These are phyloP conservation scores for Phallus indusiatus DNA, from an alignment of 768 basidiomycete genomes.

Conservation along the genomic window DNA sequence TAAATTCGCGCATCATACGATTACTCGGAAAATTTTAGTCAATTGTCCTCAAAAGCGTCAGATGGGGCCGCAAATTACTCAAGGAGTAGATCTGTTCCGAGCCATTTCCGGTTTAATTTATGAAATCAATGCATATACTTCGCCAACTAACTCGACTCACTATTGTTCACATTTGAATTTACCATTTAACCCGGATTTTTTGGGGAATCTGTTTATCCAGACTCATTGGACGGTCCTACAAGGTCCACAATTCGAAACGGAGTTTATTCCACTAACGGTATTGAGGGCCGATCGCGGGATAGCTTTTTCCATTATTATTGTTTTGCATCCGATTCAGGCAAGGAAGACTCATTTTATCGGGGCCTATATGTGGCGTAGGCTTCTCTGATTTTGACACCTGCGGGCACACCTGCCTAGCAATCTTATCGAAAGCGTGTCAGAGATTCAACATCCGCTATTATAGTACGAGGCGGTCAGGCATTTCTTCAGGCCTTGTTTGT, in stretches of 20 bases:
- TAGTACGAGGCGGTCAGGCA: no score
- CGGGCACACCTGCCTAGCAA: not conserved
- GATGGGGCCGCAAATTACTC: not conserved
- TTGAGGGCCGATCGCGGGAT: no score
- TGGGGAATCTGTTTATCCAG: no score
- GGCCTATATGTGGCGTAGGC: not conserved
- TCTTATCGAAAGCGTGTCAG: not conserved
- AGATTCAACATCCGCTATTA: not conserved
- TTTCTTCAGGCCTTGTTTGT: no score
- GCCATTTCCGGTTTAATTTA: not conserved
- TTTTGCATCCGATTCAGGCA: not conserved
- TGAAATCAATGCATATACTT: not conserved
- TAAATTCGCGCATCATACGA: no score
- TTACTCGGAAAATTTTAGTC: not conserved
- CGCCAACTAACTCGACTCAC: not conserved
- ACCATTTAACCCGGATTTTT: no score
- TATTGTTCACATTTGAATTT: no score
- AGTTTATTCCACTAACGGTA: no score
- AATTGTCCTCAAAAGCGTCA: not conserved
- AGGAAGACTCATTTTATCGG: not conserved
- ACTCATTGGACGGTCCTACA: no score
- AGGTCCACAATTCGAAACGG: no score
- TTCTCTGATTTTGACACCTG: not conserved
- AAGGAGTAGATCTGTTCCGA: not conserved
- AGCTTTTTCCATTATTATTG: no score